Conservation (phyloP, 1,284 basidiomycete genomes). For the Ustilago nuda region DNA sequence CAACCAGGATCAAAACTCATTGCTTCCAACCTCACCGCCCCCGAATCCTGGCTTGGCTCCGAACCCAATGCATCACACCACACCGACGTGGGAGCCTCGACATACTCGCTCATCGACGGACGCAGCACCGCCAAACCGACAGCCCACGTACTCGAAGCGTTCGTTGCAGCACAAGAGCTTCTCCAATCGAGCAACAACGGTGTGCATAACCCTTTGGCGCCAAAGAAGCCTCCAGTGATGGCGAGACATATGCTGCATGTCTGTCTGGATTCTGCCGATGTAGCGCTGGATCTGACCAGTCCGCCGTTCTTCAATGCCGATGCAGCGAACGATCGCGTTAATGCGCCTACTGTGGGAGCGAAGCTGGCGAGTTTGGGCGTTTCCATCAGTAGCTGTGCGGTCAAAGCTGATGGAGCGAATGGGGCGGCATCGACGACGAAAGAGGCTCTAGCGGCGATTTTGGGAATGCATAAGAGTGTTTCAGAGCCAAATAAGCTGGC, state of each 20-base stretch:
- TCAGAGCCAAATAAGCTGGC: constrained; percentile 36
- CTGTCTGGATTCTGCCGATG: constrained; percentile 28
- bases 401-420: constrained; percentile 16
- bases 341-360: constrained; percentile 10
- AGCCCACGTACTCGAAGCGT: constrained; percentile 42
- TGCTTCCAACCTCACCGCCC: constrained; percentile 21
- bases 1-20: constrained; percentile 38
- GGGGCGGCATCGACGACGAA: constrained; percentile 6
- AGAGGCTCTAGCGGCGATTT: constrained; percentile 32
- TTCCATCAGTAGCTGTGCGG: constrained; percentile 41
- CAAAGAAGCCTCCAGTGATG: constrained; percentile 34
- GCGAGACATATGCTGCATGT: constrained; percentile 45
- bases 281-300: constrained; percentile 25
- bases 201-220: constrained; percentile 32
- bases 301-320: constrained; percentile 38
- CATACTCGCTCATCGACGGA: constrained; percentile 21
- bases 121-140: constrained; percentile 25
- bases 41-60: constrained; percentile 29
- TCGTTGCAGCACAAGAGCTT: constrained; percentile 45
- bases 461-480: constrained; percentile 41
- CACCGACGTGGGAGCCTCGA: constrained; percentile 14
- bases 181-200: constrained; percentile 22
- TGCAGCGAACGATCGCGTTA: constrained; percentile 27
- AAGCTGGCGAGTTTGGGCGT: constrained; percentile 26
- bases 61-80: not conserved